These are phyloP conservation scores for Citrus unshiu DNA, from an alignment of 345 rosid genomes.

Conservation along the genomic window DNA sequence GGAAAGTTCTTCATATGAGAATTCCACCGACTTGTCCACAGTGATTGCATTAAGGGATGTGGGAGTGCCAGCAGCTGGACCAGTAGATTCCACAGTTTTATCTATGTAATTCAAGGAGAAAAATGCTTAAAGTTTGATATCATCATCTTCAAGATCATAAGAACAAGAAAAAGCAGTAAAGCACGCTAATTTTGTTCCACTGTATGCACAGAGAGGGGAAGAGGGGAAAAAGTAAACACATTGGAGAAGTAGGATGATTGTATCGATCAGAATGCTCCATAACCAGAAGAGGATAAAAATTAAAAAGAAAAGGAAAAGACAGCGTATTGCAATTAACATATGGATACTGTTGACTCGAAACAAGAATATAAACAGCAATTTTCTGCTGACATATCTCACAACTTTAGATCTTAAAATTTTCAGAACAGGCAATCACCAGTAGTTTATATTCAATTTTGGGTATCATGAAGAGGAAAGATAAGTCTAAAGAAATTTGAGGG, in stretches of 20 bases:
- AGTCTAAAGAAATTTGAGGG: not conserved
- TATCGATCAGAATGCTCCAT: not conserved
- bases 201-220: not conserved
- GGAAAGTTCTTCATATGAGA: slow-evolving; percentile 88
- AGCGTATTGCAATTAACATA: not conserved
- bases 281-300: not conserved
- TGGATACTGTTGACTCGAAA: not conserved
- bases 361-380: not conserved
- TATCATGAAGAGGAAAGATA: not conserved
- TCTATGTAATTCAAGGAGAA: slow-evolving; percentile 28
- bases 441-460: not conserved
- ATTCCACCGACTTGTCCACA: slow-evolving; percentile 84
- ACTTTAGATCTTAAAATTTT: not conserved
- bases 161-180: not conserved
- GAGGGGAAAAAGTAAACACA: not conserved
- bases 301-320: not conserved
- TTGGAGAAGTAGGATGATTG: not conserved
- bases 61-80: slow-evolving; percentile 24
- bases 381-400: not conserved
- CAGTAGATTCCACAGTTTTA: slow-evolving; percentile 31
- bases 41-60: slow-evolving; percentile 58
- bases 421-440: not conserved
- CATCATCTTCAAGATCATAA: not conserved
- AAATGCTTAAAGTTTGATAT: slow-evolving; percentile 12
- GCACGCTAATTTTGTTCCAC: not conserved